These are phyloP conservation scores for Coleophoma crateriformis DNA, from an alignment of 2,329 filamentous ascomycete species.

Conservation along the genomic window DNA sequence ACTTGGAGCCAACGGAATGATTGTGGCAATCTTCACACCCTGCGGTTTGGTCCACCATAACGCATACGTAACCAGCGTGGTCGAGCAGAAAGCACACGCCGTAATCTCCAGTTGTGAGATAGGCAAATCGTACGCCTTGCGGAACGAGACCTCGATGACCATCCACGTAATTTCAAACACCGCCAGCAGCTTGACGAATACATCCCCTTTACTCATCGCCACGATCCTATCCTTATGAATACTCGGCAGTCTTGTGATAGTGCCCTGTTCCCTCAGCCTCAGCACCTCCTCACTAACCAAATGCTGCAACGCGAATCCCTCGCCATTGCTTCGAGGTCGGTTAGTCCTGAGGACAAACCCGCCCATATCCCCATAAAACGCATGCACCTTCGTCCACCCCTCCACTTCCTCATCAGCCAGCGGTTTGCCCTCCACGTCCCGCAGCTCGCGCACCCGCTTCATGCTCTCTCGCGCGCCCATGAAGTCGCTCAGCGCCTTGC, in stretches of 20 bases:
- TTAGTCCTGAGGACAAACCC: background rate
- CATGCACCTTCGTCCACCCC: background rate
- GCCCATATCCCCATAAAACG: background rate
- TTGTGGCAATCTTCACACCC: background rate
- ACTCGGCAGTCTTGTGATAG: background rate
- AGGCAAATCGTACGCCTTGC: background rate
- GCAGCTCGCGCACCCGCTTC: background rate
- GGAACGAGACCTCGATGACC: background rate
- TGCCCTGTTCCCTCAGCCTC: background rate
- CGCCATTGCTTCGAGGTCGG: background rate
- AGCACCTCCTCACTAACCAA: conserved; percentile 1
- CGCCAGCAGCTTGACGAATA: conserved; percentile 2
- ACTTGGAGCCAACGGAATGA: background rate
- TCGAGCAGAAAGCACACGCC: conserved; percentile 4
- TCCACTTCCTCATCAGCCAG: background rate
- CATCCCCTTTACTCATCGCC: conserved; percentile 3
- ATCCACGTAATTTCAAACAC: conserved; percentile 2
- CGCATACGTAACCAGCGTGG: conserved; percentile 2
- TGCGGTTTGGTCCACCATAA: conserved; percentile 3
- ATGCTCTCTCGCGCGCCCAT: background rate
- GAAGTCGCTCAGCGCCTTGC: background rate
- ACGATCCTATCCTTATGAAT: conserved; percentile 1
- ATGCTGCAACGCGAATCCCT: background rate
- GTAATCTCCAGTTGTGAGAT: conserved; percentile 6
- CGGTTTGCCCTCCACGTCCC: background rate